phyloP scores from a whole-genome alignment of 495 filamentous ascomycete species.

The Immersiella caudata region DNA sequence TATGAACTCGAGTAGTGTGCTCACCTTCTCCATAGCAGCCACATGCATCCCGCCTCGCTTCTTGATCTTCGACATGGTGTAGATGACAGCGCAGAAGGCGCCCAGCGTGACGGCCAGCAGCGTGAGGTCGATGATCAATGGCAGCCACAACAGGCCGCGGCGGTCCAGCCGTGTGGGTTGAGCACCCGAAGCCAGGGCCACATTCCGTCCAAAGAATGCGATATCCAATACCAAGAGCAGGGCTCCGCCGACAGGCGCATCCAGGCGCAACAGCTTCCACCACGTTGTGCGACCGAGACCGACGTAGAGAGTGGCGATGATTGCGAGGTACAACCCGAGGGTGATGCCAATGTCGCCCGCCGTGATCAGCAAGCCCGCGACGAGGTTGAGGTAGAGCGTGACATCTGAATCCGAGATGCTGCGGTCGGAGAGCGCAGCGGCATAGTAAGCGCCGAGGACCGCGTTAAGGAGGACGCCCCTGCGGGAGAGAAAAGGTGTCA shows the following conservation, averaged over 20 bases:
- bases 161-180: background rate
- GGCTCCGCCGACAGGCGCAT: constrained; percentile 2
- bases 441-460: background rate
- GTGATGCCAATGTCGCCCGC: constrained; percentile 10
- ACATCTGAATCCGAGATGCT: background rate
- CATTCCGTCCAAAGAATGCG: constrained; percentile 1
- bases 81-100: constrained; percentile 8
- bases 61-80: constrained; percentile 11
- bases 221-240: background rate
- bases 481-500: background rate
- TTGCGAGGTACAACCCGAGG: background rate
- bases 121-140: constrained; percentile 16
- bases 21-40: constrained; percentile 14
- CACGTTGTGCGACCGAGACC: background rate
- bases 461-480: background rate
- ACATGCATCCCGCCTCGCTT: background rate
- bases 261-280: constrained; percentile 13
- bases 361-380: background rate
- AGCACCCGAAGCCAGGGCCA: background rate
- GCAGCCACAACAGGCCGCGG: constrained; percentile 14
- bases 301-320: constrained; percentile 4
- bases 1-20: background rate
- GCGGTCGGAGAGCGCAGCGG: background rate
- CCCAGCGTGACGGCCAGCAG: constrained; percentile 13
- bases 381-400: background rate